phyloP scores from a whole-genome alignment of 306 rosid species.

The Castanospermum australe region DNA sequence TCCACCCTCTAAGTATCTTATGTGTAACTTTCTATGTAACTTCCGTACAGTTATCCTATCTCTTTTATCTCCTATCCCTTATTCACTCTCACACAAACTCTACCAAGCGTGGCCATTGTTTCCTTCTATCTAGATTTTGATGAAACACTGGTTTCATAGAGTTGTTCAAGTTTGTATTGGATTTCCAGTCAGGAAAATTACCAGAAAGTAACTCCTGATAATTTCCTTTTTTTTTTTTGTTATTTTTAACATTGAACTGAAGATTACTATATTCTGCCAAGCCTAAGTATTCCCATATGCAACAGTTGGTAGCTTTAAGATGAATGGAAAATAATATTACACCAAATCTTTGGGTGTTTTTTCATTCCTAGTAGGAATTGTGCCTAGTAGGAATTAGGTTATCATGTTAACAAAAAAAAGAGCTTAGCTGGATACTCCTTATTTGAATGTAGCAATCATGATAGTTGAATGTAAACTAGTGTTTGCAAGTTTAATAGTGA shows the following conservation, averaged over 20 bases:
- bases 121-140: conserved; percentile 5
- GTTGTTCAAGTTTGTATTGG: neutral
- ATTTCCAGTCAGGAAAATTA: neutral
- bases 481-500: neutral
- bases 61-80: conserved; percentile 2
- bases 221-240: too few species aligned
- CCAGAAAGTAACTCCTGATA: neutral
- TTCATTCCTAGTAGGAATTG: neutral
- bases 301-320: conserved; percentile 15
- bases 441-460: conserved; percentile 8
- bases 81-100: neutral
- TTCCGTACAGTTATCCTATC: neutral
- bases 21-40: neutral
- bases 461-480: conserved; percentile 22
- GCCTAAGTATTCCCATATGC: conserved; percentile 5
- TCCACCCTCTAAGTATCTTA: neutral
- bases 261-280: neutral
- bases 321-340: conserved; percentile 6
- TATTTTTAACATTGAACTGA: too few species aligned
- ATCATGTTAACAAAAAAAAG: neutral
- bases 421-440: neutral
- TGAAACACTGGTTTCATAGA: neutral
- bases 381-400: neutral
- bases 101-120: neutral
- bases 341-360: conserved; percentile 1